Evolutionary conservation across 1,284 basidiomycete genomes (phyloP), one percentile per base, ranked within the genome.

Genomic region (Phaffia rhodozyma): DNA sequence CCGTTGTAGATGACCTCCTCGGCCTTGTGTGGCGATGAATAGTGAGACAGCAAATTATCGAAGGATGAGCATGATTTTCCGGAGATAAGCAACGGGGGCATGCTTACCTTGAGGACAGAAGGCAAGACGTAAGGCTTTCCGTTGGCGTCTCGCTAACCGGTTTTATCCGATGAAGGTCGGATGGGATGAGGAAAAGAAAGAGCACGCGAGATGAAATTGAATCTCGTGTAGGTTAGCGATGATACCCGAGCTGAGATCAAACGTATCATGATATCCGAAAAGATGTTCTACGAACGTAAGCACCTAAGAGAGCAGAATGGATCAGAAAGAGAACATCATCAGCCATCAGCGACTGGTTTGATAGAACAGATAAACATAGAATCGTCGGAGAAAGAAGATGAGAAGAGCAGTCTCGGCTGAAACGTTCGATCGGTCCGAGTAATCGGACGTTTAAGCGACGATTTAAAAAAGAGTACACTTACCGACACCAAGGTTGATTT

Each of bases 401-500:
- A 34, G 54, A 55, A 6, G 21, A n/a, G 18, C 18, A 6, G 27
- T n/a, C 18, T 53, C 51, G 25, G 51, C 38, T 43, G 38, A 43
- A 43, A 43, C 13, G 38, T 11, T 43, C 38, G 38, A 43, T 43
- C 38, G 38, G 38, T 43, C 38, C 38, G 38, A 43, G 38, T 43
- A 43, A 43, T 11, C 38, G 38, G 38, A 16, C 2, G 51, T n/a
- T 53, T 53, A 11, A 53, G 51, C 51, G 27, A 30, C 18, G 27
- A 29, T 55, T 4, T 29, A 38, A 18, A 34, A 16, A 38, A 21
- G 18, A 23, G 1, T 5, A 43, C 34, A 57, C 72, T 68, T 88
- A 74, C 91, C 91, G 68, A 93, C 91, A 75, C 94, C 94, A 64
- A 98, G 82, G 80, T 98, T 98, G 76, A 97, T 97, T 79, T 98